Evolutionary conservation across 768 basidiomycete genomes (phyloP).

Genomic region (Tricholomella constricta): DNA sequence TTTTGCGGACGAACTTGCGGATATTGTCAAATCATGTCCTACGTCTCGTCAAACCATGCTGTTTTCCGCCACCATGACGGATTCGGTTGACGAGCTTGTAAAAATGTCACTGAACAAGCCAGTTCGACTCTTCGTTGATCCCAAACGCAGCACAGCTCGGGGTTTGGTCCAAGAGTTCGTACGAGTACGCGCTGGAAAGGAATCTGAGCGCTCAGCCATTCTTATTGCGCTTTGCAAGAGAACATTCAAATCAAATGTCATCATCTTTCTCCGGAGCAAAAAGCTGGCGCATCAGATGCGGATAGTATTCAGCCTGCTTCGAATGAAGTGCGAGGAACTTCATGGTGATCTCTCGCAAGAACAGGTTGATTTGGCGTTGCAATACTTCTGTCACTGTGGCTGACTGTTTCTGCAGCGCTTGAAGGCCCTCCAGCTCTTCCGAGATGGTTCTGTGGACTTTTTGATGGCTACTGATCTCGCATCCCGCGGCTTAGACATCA

Average conservation of each 20-base stretch:
- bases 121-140: constrained; percentile 93
- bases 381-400: background rate
- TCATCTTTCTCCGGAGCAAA: constrained; percentile 96
- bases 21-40: constrained; percentile 92
- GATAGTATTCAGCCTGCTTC: constrained; percentile 86
- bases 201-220: constrained; percentile 73
- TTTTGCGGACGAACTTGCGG: constrained; percentile 90
- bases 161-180: constrained; percentile 94
- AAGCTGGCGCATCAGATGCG: constrained; percentile 97
- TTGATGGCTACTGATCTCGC: constrained; percentile 97
- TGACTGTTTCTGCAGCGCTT: constrained; percentile 60
- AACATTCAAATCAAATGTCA: constrained; percentile 80
- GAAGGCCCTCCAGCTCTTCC: constrained; percentile 81
- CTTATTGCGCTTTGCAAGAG: constrained; percentile 84
- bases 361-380: constrained; percentile 56
- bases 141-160: constrained; percentile 83
- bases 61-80: constrained; percentile 99
- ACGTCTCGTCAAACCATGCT: constrained; percentile 93
- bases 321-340: constrained; percentile 88
- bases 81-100: constrained; percentile 91
- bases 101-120: constrained; percentile 92
- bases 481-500: constrained; percentile 94
- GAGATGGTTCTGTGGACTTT: constrained; percentile 86
- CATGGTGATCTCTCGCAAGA: constrained; percentile 97
- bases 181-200: constrained; percentile 80